Evolutionary conservation across 2,329 filamentous ascomycete species (phyloP), one percentile per base, ranked within the genome.

Genomic region (Ascochyta viciae-villosae): DNA sequence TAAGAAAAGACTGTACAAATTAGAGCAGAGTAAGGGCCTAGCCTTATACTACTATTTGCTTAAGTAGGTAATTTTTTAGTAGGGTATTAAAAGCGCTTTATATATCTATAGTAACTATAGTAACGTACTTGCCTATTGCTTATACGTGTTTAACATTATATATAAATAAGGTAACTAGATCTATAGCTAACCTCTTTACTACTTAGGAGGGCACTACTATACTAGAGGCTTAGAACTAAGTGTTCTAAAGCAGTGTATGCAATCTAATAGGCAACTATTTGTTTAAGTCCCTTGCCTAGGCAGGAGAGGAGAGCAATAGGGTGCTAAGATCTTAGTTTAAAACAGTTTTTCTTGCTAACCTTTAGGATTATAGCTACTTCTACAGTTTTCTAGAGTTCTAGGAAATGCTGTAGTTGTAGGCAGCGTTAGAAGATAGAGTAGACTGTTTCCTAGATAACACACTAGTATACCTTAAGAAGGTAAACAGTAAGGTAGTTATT

Each of bases 201-300:
- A n/a, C n/a, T n/a, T 27, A 39, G 54, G 12, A 53, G 37, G 10
- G 54, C 43, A 0, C 49, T 48, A 22, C 23, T 43, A 27, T 57
- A 38, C 35, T 57, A 40, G 4, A 39, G 39, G 44, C 54, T 52
- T 4, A 57, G 29, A 4, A 57, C 49, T n/a, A 43, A 53, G 49
- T 7, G 23, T 40, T 26, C 50, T 49, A 3, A 16, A 16, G 54
- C 43, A 0, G 54, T 53, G 23, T n/a, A 34, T 0, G 54, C 49
- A 1, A 58, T 47, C 13, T 42, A 16, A 35, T 46, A 43, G 3
- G 56, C 50, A 4, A 58, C 50, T 13, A 39, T 9, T 4, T 42
- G 35, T 45, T 58, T 40, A 9, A 58, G 42, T 29, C 56, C 50
- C 22, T 58, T 58, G 1, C 56, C 47, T 16, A 58, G 15, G 56